Evolutionary conservation across 2,329 filamentous ascomycete genomes (phyloP), one percentile per base, ranked within the genome.

Genomic region (Aureobasidium namibiae): DNA sequence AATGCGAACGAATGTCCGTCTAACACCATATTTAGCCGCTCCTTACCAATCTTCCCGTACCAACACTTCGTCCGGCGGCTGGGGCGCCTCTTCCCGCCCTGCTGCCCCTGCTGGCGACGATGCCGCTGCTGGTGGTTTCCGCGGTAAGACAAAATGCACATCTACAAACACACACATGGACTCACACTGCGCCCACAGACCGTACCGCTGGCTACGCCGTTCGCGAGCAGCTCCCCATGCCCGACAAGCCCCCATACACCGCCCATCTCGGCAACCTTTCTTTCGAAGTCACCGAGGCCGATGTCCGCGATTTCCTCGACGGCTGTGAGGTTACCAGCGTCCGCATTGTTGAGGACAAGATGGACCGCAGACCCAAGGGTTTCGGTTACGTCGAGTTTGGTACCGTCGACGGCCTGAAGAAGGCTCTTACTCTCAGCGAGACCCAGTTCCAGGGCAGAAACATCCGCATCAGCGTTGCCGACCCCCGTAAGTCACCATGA

Each of bases 381-480:
- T 99, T 99, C 69, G 94, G 92, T 63, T 99, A 99, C 73, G 92
- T 95, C 65, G 94, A 99, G 74, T 99, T 99, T 69, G 85, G 81
- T 65, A 87, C 85, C 54, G 78, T 94, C 45, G 92, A 97, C 52
- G 92, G 92, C 61, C 79, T 99, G 69, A 95, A 95, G 80, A 88
- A 91, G 76, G 94, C 94, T 60, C 82, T 99, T 64, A 84, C 85
- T 61, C 82, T 94, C 63, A 92, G 92, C 69, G 89, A 90, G 67
- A 80, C 84, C 62, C 85, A 84, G 61, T 92, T 97, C 74, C 88
- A 95, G 73, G 91, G 91, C 67, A 87, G 94, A 66, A 88, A 86
- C 70, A 91, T 99, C 73, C 86, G 90, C 72, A 87, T 97, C 72
- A 96, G 92, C 79, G 87, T 99, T 71, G 95, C 94, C 54, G 95